phyloP scores from a whole-genome alignment of 768 basidiomycete species.

The Hypholoma sublateritium region DNA sequence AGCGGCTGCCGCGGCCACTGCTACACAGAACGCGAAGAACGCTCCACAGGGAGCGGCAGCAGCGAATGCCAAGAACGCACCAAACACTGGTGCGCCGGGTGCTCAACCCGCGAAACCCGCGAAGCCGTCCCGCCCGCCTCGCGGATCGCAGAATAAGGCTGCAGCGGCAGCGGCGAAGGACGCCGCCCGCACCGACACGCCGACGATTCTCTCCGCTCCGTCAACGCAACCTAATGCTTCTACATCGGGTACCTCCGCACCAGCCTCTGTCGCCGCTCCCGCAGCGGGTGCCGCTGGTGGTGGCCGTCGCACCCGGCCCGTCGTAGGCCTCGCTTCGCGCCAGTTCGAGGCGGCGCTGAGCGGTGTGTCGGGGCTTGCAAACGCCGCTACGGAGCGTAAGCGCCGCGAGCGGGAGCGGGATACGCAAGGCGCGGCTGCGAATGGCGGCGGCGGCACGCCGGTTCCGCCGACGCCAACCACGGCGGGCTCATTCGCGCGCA shows the following conservation, averaged over 20 bases:
- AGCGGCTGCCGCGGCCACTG: background rate
- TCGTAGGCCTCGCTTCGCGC: slow-evolving; percentile 61
- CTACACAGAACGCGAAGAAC: slow-evolving; percentile 5
- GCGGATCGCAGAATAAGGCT: slow-evolving; percentile 6
- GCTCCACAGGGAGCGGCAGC: slow-evolving; percentile 4
- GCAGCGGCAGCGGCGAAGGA: slow-evolving; percentile 13
- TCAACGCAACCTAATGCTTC: background rate
- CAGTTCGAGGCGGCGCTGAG: slow-evolving; percentile 75
- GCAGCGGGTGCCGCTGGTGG: slow-evolving; percentile 19
- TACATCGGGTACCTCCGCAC: slow-evolving; percentile 12
- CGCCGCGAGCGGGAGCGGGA: slow-evolving; percentile 27
- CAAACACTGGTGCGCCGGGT: slow-evolving; percentile 12
- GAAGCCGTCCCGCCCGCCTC: slow-evolving; percentile 14
- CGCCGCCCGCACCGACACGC: background rate
- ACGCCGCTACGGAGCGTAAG: slow-evolving; percentile 26
- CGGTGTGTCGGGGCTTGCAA: slow-evolving; percentile 54
- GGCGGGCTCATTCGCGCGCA: slow-evolving; percentile 10
- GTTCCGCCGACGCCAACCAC: slow-evolving; percentile 5
- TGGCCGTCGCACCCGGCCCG: slow-evolving; percentile 50
- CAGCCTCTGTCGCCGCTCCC: slow-evolving; percentile 5
- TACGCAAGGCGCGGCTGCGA: slow-evolving; percentile 14
- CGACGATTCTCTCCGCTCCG: background rate
- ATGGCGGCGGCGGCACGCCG: background rate
- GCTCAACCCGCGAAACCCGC: slow-evolving; percentile 15
- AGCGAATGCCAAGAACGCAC: slow-evolving; percentile 9